A percentile compares a stretch with the other conserved stretches of the same genome.
Conservation (phyloP, 192 early-diverging fungal species). For the Podila epicladia region DNA sequence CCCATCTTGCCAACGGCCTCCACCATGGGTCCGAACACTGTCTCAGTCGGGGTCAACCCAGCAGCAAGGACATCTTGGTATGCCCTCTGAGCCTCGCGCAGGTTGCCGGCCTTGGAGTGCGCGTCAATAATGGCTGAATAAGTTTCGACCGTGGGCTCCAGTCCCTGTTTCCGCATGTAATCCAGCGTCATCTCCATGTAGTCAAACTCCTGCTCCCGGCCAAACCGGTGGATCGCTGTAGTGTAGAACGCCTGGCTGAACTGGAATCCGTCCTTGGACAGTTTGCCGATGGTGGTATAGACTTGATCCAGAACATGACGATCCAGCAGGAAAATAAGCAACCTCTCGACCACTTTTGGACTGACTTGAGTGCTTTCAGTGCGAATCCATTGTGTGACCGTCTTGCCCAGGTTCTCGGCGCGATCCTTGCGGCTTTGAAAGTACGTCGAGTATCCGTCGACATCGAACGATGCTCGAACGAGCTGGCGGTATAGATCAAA, state of each 20-base stretch:
- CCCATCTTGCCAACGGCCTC: slow-evolving; percentile 49
- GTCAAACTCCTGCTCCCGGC: slow-evolving; percentile 26
- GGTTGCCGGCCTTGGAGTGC: slow-evolving; percentile 42
- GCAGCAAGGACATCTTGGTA: slow-evolving; percentile 41
- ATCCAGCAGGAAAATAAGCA: slow-evolving; percentile 33
- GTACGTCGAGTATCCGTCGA: slow-evolving; percentile 33
- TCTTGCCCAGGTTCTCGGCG: slow-evolving; percentile 5
- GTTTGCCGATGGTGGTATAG: slow-evolving; percentile 6
- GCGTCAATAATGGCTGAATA: slow-evolving; percentile 45
- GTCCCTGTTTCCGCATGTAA: slow-evolving; percentile 34
- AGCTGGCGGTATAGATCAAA: slow-evolving; percentile 20
- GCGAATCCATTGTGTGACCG: slow-evolving; percentile 21
- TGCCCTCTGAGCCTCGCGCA: slow-evolving; percentile 32
- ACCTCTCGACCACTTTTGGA: slow-evolving; percentile 16
- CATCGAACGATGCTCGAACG: slow-evolving; percentile 15
- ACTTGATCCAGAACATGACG: slow-evolving; percentile 22
- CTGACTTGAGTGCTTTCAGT: background rate
- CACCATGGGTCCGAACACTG: slow-evolving; percentile 32
- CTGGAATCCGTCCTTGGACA: slow-evolving; percentile 11
- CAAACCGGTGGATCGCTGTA: slow-evolving; percentile 37
- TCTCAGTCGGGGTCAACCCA: slow-evolving; percentile 16
- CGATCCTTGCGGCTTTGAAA: slow-evolving; percentile 32
- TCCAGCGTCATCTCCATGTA: slow-evolving; percentile 36
- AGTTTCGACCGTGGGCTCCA: slow-evolving; percentile 28
- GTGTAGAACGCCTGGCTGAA: slow-evolving; percentile 41